phyloP scores from a whole-genome alignment of 73 alveolate genomes.

The Symbiodinium pilosum region DNA sequence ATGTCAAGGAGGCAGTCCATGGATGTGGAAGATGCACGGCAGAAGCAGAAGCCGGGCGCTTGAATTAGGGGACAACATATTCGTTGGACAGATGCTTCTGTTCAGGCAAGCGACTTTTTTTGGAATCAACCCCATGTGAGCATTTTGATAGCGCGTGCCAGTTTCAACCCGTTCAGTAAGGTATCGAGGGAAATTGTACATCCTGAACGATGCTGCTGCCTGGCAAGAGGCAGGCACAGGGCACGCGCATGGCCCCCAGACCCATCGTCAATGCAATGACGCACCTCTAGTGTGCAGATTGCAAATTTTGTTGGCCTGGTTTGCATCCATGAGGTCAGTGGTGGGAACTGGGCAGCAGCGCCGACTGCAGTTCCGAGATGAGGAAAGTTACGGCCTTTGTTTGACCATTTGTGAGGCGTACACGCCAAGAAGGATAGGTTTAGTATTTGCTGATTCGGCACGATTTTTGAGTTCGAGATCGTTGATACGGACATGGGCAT shows the following conservation, averaged over 20 bases:
- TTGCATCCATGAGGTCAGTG: slow-evolving; percentile 17
- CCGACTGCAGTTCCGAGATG: slow-evolving; percentile 55
- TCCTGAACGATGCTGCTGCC: slow-evolving; percentile 73
- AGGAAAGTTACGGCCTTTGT: not conserved
- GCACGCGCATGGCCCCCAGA: slow-evolving; percentile 42
- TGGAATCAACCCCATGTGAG: too few relatives aligned
- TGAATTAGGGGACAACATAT: too few relatives aligned
- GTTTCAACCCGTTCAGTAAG: too few relatives aligned
- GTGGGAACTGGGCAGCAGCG: slow-evolving; percentile 58
- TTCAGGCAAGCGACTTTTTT: too few relatives aligned
- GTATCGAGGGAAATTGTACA: slow-evolving; percentile 87
- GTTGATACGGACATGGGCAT: too few relatives aligned
- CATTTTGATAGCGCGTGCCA: too few relatives aligned
- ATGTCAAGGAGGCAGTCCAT: slow-evolving; percentile 1
- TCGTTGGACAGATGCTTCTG: too few relatives aligned
- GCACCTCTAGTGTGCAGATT: not conserved
- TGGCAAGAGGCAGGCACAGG: slow-evolving; percentile 91
- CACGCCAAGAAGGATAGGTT: not conserved
- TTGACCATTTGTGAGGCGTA: not conserved
- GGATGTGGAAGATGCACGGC: not conserved
- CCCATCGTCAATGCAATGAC: too few relatives aligned
- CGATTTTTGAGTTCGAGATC: too few relatives aligned
- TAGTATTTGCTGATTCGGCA: not conserved
- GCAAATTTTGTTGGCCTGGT: not conserved
- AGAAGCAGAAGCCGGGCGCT: not conserved